These are phyloP conservation scores for Geranomyces variabilis DNA, from an alignment of 192 early-diverging fungal species.

Conservation along the genomic window DNA sequence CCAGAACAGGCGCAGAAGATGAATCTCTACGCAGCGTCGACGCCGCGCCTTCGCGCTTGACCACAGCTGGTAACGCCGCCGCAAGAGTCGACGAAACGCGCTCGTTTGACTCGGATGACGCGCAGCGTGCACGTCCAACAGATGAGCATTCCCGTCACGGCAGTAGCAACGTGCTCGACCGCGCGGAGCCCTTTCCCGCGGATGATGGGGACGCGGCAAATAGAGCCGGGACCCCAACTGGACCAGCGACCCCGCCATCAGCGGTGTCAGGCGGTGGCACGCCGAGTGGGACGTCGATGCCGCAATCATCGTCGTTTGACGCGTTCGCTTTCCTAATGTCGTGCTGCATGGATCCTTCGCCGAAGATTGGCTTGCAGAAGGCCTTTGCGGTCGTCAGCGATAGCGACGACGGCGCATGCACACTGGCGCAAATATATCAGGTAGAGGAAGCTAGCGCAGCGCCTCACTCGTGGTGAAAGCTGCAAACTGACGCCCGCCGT, in stretches of 20 bases:
- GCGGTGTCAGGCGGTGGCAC: background rate
- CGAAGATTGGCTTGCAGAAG: conserved; percentile 49
- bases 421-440: conserved; percentile 47
- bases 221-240: background rate
- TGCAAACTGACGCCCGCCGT: background rate
- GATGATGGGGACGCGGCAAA: no score
- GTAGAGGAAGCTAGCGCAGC: conserved; percentile 18
- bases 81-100: no score
- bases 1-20: background rate
- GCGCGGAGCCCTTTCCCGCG: no score
- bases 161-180: no score
- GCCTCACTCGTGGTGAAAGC: background rate
- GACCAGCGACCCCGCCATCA: background rate
- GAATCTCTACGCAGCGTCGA: background rate
- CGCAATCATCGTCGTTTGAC: conserved; percentile 36
- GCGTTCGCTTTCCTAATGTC: conserved; percentile 40
- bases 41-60: background rate
- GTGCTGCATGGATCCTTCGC: conserved; percentile 43
- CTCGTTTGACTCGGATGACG: no score
- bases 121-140: no score
- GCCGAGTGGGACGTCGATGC: background rate
- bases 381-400: conserved; percentile 45
- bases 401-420: conserved; percentile 38
- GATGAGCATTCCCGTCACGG: no score
- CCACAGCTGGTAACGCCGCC: no score